These are phyloP conservation scores for Tetradesmus lagerheimii DNA, from an alignment of 139 green algal species.

Conservation along the genomic window DNA sequence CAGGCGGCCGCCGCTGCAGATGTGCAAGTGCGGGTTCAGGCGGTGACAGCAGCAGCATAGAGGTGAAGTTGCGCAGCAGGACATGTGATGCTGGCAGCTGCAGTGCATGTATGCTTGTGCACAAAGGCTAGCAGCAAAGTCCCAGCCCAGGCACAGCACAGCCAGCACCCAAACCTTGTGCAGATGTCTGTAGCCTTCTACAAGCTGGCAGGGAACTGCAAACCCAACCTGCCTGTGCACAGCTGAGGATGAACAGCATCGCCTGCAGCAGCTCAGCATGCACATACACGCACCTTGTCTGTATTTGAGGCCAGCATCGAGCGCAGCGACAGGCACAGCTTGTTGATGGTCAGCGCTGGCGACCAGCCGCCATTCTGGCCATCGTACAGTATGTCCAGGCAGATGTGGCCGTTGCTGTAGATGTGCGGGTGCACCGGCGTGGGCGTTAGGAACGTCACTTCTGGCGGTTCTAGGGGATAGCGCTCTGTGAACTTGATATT, in stretches of 20 bases:
- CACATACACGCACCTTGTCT: slow-evolving; percentile 70
- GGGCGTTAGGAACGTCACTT: slow-evolving; percentile 82
- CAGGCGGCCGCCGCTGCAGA: slow-evolving; percentile 63
- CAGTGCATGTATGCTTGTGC: too few relatives aligned
- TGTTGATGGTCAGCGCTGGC: slow-evolving; percentile 92
- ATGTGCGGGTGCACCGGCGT: slow-evolving; percentile 91
- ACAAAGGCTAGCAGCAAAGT: background rate
- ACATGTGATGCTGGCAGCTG: too few relatives aligned
- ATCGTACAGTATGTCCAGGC: slow-evolving; percentile 93
- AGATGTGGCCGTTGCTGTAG: slow-evolving; percentile 94
- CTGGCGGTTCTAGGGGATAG: slow-evolving; percentile 91
- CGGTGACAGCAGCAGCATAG: slow-evolving; percentile 17
- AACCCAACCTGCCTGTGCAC: too few relatives aligned
- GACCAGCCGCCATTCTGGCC: slow-evolving; percentile 86
- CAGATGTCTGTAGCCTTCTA: too few relatives aligned
- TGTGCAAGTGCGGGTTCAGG: too few relatives aligned
- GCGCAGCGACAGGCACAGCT: slow-evolving; percentile 74
- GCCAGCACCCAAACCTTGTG: too few relatives aligned
- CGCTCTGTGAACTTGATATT: slow-evolving; percentile 75
- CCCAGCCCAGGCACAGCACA: background rate
- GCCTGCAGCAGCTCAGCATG: background rate
- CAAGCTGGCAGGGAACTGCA: too few relatives aligned
- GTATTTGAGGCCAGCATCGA: slow-evolving; percentile 92
- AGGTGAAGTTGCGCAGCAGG: background rate
- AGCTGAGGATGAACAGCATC: background rate